Evolutionary conservation across 768 basidiomycete genomes (phyloP).

Genomic region (Hypholoma sublateritium): DNA sequence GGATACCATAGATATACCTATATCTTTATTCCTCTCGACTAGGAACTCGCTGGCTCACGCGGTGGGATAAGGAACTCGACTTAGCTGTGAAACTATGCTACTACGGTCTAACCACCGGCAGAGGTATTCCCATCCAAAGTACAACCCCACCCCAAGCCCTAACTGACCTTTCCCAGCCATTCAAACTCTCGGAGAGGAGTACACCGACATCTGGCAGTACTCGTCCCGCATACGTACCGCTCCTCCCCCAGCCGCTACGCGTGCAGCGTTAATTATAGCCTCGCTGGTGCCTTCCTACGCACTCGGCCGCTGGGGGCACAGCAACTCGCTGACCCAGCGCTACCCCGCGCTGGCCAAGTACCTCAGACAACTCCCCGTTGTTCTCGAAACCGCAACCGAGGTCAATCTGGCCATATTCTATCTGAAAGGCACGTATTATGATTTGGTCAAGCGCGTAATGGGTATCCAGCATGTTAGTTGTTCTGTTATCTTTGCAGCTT

Average conservation of each 20-base stretch:
- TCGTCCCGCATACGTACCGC: constrained; percentile 37
- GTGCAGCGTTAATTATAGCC: constrained; percentile 60
- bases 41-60: constrained; percentile 81
- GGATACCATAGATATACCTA: neutral
- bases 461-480: constrained; percentile 64
- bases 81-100: constrained; percentile 67
- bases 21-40: neutral
- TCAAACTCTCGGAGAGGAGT: constrained; percentile 90
- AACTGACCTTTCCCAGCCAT: constrained; percentile 44
- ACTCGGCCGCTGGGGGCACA: constrained; percentile 46
- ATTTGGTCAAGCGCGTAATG: constrained; percentile 63
- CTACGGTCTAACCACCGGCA: constrained; percentile 71
- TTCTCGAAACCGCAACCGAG: constrained; percentile 61
- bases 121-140: constrained; percentile 43
- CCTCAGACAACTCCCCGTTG: constrained; percentile 43
- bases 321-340: constrained; percentile 34
- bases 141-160: neutral
- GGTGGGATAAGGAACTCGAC: constrained; percentile 83
- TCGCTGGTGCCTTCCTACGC: constrained; percentile 66
- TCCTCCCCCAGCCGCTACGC: constrained; percentile 45
- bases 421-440: constrained; percentile 77
- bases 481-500: neutral
- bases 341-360: constrained; percentile 33
- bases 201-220: constrained; percentile 82
- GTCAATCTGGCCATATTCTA: constrained; percentile 83